Base-by-base conservation (phyloP, 2,329 filamentous ascomycete genomes). In the Colletotrichum echinochloae region DNA sequence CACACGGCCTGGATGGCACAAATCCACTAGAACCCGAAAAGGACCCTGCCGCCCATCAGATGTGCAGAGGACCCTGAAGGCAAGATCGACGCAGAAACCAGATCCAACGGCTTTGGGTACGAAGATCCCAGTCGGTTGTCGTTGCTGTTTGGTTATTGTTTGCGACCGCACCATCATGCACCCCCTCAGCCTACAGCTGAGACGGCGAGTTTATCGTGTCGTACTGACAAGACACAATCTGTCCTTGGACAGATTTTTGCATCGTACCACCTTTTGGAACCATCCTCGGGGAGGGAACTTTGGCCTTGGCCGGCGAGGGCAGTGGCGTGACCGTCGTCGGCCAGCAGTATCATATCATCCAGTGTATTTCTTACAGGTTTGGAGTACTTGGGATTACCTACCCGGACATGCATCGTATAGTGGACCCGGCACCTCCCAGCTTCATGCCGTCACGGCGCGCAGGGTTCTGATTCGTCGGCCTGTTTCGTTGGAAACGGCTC, bases 331-430 rank as follows among this genome's bases (percentile, higher is more conserved):
- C 63, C n/a, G 57, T 8, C 30, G 35, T 8, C 30, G 35, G 51
- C 66, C 37, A 63, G 59, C 65, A 64, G 64, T 26, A 69, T 71
- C 68, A 71, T 59, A 69, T 70, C 65, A 65, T 71, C 46, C 39
- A 69, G 64, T 56, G 54, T 63, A 60, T 60, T 63, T 71, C 65
- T 69, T 69, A 65, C 69, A 70, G 67, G 35, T 67, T 62, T 60
- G 65, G 65, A 69, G 65, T 55, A 60, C 41, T 54, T 55, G 69
- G 60, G 65, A 65, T 68, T 69, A 56, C 28, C 60, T 60, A 55
- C 39, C 65, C 65, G 65, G 59, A 65, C 55, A 70, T 46, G n/a
- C n/a, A n/a, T n/a, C n/a, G n/a, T n/a, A 12, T 56, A n/a, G 68
- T 71, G 68, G 68, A 35, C 28, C 44, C 52, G 55, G 35, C 35